Evolutionary conservation across 1,284 basidiomycete species (phyloP), one percentile per base, ranked within the genome.

Genomic region (Irpex sp.): DNA sequence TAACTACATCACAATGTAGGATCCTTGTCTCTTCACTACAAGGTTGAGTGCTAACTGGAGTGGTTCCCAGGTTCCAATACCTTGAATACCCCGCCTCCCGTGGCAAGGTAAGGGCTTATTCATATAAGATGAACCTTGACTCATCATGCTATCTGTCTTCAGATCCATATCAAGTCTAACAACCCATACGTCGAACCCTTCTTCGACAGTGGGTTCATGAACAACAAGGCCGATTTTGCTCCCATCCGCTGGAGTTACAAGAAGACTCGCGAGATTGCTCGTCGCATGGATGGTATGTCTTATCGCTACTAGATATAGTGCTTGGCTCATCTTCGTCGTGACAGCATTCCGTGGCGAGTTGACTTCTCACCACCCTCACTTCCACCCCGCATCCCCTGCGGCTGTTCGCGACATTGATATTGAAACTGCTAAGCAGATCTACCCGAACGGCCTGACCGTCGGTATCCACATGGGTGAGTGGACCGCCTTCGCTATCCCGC

Each of bases 241-340:
- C 88, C 88, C 11, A 86, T 89, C 68, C 84, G 87, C 57, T 89
- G 88, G 88, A 85, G 84, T 69, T 89, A 89, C 78, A 89, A 89
- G 82, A 85, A 85, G 79, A 87, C 85, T 54, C 85, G 88, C 69
- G 87, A 89, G 69, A 76, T 89, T 17, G 87, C 86, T n/a, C 80
- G 87, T 67, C 79, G 87, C 67, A 89, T 89, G 88, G 87, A 89
- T 67, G 82, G 85, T 87, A 68, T 62, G 76, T 49, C 51, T 37
- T 34, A n/a, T 57, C 31, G 8, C 9, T 15, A 6, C 15, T 36
- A 8, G 11, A 8, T 13, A 8, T 19, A 19, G 13, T 51, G 19
- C 17, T 19, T 51, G 1, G 49, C 49, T 51, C 58, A 55, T 31
- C 17, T 21, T 37, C 3, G 21, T 52, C 11, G 7, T 40, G 17